Conservation (phyloP, 208 protist genomes). For the Trypanosoma melophagium region DNA sequence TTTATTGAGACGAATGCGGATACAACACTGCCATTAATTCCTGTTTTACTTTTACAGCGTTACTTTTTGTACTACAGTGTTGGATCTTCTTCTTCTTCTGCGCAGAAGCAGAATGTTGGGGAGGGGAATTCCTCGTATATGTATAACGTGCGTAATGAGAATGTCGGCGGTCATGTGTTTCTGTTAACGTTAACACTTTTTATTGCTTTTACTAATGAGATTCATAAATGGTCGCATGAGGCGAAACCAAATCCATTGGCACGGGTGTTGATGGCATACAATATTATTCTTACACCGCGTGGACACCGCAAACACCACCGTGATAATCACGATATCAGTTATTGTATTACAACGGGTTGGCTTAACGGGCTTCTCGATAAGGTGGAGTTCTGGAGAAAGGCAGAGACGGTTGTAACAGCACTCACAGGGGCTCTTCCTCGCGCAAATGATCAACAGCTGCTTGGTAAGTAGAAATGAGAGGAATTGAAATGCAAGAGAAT, state of each 20-base stretch:
- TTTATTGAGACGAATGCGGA: constrained; percentile 95
- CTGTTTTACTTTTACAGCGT: constrained; percentile 62
- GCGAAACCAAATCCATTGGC: constrained; percentile 60
- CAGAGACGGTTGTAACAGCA: constrained; percentile 76
- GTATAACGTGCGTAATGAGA: constrained; percentile 59
- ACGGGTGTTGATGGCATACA: constrained; percentile 59
- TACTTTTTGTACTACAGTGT: constrained; percentile 26
- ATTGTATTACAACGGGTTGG: constrained; percentile 97
- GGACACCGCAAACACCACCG: constrained; percentile 91
- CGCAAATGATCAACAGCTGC: constrained; percentile 74
- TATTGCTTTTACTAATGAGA: constrained; percentile 91
- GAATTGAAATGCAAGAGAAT: background rate
- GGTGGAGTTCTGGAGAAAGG: constrained; percentile 88
- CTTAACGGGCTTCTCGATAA: constrained; percentile 86
- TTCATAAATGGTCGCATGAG: constrained; percentile 94
- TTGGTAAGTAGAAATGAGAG: constrained; percentile 54
- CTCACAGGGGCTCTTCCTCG: constrained; percentile 83
- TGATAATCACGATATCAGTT: constrained; percentile 88
- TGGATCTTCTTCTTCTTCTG: too few relatives aligned
- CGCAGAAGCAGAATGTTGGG: background rate
- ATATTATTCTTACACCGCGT: constrained; percentile 81
- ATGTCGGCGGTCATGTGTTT: constrained; percentile 73
- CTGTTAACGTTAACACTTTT: constrained; percentile 74
- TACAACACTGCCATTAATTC: constrained; percentile 87
- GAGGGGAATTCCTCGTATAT: constrained; percentile 38